Base-by-base conservation (phyloP, 2,329 filamentous ascomycete genomes). In the Aschersonia sp. region DNA sequence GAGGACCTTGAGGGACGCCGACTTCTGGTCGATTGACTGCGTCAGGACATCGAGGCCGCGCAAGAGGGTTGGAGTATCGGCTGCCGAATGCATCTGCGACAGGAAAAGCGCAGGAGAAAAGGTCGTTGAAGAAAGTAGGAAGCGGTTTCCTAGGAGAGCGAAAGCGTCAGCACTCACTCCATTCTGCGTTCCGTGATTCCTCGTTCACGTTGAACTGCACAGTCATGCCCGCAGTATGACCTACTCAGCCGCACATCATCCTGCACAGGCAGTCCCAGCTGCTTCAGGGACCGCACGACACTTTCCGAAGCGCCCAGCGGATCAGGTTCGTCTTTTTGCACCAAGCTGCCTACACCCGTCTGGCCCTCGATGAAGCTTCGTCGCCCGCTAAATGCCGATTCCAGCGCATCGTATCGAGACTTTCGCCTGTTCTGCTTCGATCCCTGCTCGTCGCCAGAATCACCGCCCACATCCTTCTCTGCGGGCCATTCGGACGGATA, bases 11-110 rank as follows among this genome's bases (percentile, higher is more conserved):
- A 98, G 76, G 4, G 89, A 96, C 0, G 91, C 92, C 0, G 91
- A 96, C 65, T 98, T 98, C 66, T 97, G 87, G 59, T 97, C 92
- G 58, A 98, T 98, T 1, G 91, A 96, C 52, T 79, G 78, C 20
- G 89, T 92, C 28, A 98, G 77, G 50, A 85, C 82, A 55, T 95
- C 85, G 28, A 98, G 77, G 3, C 92, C 94, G 45, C 78, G 73
- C 9, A 95, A 72, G 1, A 98, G 72, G 44, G 82, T 79, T 55
- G 88, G 78, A 1, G 89, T 95, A 48, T 91, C 89, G 48, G 85
- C 91, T 45, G 81, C 78, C 51, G 85, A 82, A 64, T 98, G 94
- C 54, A 94, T 84, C 63, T 96, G 87, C 0, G 91, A 92, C 9
- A 98, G 75, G 64, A 96, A 98, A 5, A 95, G 71, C 3, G 86